These are phyloP conservation scores for Xerocomus tenax DNA, from an alignment of 1,284 basidiomycete genomes.

Conservation along the genomic window DNA sequence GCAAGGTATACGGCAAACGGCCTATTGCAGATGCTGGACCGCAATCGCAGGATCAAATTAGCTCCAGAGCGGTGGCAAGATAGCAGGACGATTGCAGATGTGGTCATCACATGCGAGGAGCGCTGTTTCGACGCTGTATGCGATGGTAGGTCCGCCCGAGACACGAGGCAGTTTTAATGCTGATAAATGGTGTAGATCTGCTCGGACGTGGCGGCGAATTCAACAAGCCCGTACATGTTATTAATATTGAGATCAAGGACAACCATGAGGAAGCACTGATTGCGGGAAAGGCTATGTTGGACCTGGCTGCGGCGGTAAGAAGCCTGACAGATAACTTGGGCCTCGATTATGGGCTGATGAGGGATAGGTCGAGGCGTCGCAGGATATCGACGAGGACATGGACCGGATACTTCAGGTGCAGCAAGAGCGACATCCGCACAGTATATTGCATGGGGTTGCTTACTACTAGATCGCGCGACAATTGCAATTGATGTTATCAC, in stretches of 20 bases:
- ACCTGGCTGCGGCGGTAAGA: constrained; percentile 82
- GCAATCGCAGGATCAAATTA: constrained; percentile 85
- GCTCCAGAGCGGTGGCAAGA: constrained; percentile 98
- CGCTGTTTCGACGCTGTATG: constrained; percentile 98
- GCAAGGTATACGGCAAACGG: constrained; percentile 90
- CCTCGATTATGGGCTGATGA: constrained; percentile 14
- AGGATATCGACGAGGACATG: constrained; percentile 88
- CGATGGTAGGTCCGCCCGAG: constrained; percentile 60
- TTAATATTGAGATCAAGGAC: constrained; percentile 99
- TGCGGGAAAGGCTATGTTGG: constrained; percentile 91
- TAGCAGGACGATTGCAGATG: constrained; percentile 75
- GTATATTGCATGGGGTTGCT: constrained; percentile 81
- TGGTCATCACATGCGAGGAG: constrained; percentile 99
- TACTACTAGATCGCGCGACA: constrained; percentile 57
- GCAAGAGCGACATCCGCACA: constrained; percentile 86
- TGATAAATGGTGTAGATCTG: constrained; percentile 54
- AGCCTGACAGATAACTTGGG: constrained; percentile 28
- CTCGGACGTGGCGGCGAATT: constrained; percentile 83
- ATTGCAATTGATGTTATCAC: constrained; percentile 18
- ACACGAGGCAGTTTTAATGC: constrained; percentile 7
- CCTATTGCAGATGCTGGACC: constrained; percentile 93
- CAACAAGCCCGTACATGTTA: constrained; percentile 90
- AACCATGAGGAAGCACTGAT: constrained; percentile 97
- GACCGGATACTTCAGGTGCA: constrained; percentile 77
- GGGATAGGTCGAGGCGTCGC: constrained; percentile 72